These are phyloP conservation scores for Aspergillus sp. DNA, from an alignment of 2,329 filamentous ascomycete genomes.

Conservation along the genomic window DNA sequence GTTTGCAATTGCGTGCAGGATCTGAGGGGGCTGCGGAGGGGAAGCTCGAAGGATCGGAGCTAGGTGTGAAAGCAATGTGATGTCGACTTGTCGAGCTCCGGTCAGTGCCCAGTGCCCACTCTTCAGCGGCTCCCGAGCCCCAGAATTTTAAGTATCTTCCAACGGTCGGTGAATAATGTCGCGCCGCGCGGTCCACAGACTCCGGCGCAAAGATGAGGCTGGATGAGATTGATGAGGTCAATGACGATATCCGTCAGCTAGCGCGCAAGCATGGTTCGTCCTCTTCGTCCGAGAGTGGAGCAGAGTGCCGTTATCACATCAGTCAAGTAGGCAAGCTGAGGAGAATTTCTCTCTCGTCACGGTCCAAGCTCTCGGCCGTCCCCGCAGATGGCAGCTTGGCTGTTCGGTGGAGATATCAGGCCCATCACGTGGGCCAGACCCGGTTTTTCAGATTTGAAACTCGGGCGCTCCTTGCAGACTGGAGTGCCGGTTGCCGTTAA, in stretches of 20 bases:
- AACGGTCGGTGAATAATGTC: not conserved
- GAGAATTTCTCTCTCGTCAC: not conserved
- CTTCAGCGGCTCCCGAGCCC: not conserved
- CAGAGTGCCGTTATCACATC: constrained; percentile 4
- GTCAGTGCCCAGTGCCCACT: no score
- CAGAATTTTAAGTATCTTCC: no score
- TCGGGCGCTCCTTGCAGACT: not conserved
- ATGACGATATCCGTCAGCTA: not conserved
- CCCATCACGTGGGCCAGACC: not conserved
- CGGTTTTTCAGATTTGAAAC: not conserved
- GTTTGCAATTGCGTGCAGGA: not conserved
- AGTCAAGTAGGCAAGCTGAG: not conserved
- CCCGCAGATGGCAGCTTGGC: not conserved
- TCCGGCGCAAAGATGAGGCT: not conserved
- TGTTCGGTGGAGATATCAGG: not conserved
- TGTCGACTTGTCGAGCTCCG: no score
- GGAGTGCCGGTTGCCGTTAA: not conserved
- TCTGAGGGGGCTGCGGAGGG: not conserved
- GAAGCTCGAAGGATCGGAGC: not conserved
- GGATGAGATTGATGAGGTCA: not conserved
- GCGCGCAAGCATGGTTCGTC: not conserved
- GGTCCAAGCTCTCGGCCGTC: not conserved
- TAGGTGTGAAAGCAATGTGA: not conserved
- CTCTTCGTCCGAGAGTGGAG: constrained; percentile 6
- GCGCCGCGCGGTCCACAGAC: no score